phyloP scores from a whole-genome alignment of 352 stramenopile species.

The Saprolegnia parasitica region DNA sequence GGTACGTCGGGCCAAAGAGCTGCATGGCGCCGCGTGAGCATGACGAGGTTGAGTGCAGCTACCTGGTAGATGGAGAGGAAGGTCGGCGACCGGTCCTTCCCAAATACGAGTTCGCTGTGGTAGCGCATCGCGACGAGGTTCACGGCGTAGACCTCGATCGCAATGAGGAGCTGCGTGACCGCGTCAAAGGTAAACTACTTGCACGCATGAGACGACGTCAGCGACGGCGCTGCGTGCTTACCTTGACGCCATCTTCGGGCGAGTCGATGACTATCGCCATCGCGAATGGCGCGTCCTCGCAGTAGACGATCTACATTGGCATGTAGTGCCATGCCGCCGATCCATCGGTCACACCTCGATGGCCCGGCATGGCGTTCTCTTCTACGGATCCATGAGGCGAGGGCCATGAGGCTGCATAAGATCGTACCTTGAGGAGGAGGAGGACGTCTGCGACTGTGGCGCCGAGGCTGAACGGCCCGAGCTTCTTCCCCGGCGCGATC shows the following conservation, averaged over 20 bases:
- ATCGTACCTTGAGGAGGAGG: constrained; percentile 60
- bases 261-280: constrained; percentile 59
- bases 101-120: constrained; percentile 77
- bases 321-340: neutral
- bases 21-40: constrained; percentile 23
- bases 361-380: constrained; percentile 10
- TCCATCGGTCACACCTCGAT: constrained; percentile 13
- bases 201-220: neutral
- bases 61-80: constrained; percentile 89
- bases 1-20: constrained; percentile 83
- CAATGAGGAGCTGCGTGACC: constrained; percentile 56
- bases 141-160: constrained; percentile 76
- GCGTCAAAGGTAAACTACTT: constrained; percentile 62
- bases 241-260: constrained; percentile 61
- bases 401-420: neutral
- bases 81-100: constrained; percentile 64
- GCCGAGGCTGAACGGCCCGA: constrained; percentile 73
- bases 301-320: constrained; percentile 58
- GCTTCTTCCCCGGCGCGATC: constrained; percentile 69
- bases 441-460: constrained; percentile 68
- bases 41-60: constrained; percentile 12
- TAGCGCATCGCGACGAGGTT: constrained; percentile 76
- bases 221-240: constrained; percentile 25
- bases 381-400: constrained; percentile 4
- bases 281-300: constrained; percentile 58